These are phyloP conservation scores for Mycena olivaceomarginata DNA, from an alignment of 768 basidiomycete genomes.

Conservation along the genomic window DNA sequence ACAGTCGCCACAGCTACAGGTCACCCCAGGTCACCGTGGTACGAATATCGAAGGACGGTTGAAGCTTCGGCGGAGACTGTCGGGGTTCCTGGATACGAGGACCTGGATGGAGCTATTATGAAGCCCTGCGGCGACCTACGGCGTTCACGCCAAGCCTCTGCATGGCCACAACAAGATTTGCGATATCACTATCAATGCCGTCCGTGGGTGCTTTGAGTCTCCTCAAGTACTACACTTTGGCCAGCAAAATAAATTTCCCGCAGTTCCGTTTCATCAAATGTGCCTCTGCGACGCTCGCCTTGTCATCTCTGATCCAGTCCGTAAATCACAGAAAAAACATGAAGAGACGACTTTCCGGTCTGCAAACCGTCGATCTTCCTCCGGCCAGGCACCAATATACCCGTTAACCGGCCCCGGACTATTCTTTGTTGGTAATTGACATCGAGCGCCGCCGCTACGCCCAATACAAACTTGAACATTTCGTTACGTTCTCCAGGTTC, in stretches of 20 bases:
- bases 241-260: not conserved
- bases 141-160: not conserved
- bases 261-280: too few relatives aligned
- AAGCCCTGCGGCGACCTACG: not conserved
- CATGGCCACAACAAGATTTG: not conserved
- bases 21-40: too few relatives aligned
- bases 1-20: too few relatives aligned
- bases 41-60: too few relatives aligned
- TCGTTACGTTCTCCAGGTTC: not conserved
- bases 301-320: too few relatives aligned
- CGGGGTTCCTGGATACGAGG: not conserved
- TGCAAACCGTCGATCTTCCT: not conserved
- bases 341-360: too few relatives aligned
- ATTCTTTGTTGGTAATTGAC: constrained; percentile 2
- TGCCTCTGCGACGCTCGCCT: too few relatives aligned
- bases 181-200: too few relatives aligned
- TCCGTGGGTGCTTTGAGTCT: too few relatives aligned
- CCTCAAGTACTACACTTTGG: too few relatives aligned
- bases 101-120: not conserved
- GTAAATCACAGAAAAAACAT: too few relatives aligned
- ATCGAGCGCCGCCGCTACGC: constrained; percentile 13
- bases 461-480: not conserved
- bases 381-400: not conserved
- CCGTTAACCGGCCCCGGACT: not conserved
- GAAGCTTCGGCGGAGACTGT: not conserved